Evolutionary conservation across 257 asterid genomes (phyloP), one percentile per base, ranked within the genome.

Genomic region (Ophiorrhiza pumila): DNA sequence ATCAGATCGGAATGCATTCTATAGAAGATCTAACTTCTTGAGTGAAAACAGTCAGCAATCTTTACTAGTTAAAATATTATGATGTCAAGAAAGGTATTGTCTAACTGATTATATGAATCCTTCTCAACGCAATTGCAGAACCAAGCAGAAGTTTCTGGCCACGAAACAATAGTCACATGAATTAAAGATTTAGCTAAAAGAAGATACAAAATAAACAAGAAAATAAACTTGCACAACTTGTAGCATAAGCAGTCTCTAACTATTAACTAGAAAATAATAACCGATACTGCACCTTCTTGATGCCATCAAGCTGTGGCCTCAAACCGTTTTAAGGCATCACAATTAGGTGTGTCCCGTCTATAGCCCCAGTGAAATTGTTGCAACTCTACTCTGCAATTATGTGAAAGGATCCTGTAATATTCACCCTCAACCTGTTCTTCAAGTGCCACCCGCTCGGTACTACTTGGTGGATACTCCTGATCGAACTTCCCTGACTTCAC

Each of bases 301-400:
- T 70, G 66, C 69, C 76, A 86, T 76, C 80, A 79, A 56, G 84
- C 89, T 72, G 80, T 72, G 25, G 56, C 87, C 81, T 91, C 87
- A 71, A 90, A 91, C 35, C 79, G 87, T 87, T 85, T 92, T 78
- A 91, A 32, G 0, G 96, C 89, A 82, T 94, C 99, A 83, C 99
- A 94, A 73, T 81, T 79, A 18, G 99, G 98, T 34, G 95, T 91
- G 71, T 78, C 91, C 56, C 89, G 77, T 50, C 89, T 79, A 75
- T 88, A 85, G 39, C 99, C 97, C 99, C 99, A 94, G 43, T 87
- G 83, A 66, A 83, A 82, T 2, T 92, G 95, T 81, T 88, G 96
- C 86, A 84, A 56, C 79, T 94, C 99, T 20, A 80, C 69, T 80
- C 97, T 87, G 76, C 99, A 94, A 74, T 91, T 90, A 65, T 89